phyloP scores from a whole-genome alignment of 768 basidiomycete species.

The Amanita fuliginea region DNA sequence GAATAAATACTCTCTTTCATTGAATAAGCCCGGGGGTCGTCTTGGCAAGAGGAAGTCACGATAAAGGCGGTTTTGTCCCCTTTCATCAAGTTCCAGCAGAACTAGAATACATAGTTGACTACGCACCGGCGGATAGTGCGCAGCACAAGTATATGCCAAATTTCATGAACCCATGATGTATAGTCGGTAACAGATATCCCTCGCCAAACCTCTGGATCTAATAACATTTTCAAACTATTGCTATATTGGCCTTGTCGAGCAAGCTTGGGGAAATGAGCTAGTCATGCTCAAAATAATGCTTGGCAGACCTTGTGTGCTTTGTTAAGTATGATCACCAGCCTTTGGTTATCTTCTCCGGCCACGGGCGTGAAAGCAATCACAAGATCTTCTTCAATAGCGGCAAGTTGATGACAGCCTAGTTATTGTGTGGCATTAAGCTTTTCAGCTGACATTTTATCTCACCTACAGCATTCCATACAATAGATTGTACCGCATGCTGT shows the following conservation, averaged over 20 bases:
- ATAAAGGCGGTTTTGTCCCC: conserved; percentile 57
- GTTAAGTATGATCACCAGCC: conserved; percentile 51
- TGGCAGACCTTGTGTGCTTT: conserved; percentile 50
- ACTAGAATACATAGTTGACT: not conserved
- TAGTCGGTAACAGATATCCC: conserved; percentile 57
- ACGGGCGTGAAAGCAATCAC: conserved; percentile 55
- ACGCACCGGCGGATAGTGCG: conserved; percentile 59
- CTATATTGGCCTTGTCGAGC: conserved; percentile 63
- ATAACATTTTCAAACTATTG: conserved; percentile 46
- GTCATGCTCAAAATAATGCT: conserved; percentile 8
- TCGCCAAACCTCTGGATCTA: conserved; percentile 63
- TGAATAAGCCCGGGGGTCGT: conserved; percentile 44
- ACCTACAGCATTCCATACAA: conserved; percentile 68
- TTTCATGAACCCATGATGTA: conserved; percentile 58
- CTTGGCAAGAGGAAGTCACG: conserved; percentile 54
- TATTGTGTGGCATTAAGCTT: conserved; percentile 5
- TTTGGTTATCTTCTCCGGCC: conserved; percentile 49
- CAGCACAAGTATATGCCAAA: conserved; percentile 69
- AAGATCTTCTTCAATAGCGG: conserved; percentile 56
- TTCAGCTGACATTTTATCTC: conserved; percentile 6
- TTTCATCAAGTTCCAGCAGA: conserved; percentile 13
- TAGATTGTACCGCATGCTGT: conserved; percentile 62
- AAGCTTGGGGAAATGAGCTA: conserved; percentile 25
- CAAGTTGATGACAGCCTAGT: conserved; percentile 56
- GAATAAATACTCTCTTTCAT: conserved; percentile 47